Base-by-base conservation (phyloP, 495 filamentous ascomycete species). In the Penicillium simplicissimum region DNA sequence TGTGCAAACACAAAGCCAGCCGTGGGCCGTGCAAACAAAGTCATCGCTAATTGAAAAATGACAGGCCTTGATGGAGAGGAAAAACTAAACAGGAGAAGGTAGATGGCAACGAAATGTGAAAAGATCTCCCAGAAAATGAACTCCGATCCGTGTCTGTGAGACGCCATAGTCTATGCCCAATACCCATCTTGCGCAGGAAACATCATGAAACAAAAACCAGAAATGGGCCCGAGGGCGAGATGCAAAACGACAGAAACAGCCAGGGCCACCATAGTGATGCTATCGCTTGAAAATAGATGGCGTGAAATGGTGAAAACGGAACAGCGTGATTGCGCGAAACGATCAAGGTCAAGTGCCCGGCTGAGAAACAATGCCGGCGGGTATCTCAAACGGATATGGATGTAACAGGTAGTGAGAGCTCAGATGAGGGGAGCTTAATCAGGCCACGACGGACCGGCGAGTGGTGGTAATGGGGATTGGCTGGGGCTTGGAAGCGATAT, bases 391-490 rank as follows among this genome's bases (percentile, higher is more conserved):
- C 45, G 59, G 54, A 65, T 58, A 65, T 59, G 54, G 19, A 47
- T 36, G 38, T 25, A 52, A 49, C 54, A 48, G 17, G 54, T 43
- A 8, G 42, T 6, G 9, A 37, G 25, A 28, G 53, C 19, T 45
- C 42, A 23, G 42, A 5, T 53, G 8, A 25, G 2, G 6, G 6
- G 28, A 55, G 19, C 11, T 35, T 34, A 55, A 15, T 67, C 69
- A 81, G 31, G 77, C 77, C 59, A 78, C 71, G 36, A 79, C 71
- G 14, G 75, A 67, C 19, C 74, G 75, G 7, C 77, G 76, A 38
- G 76, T 67, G 13, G 71, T 67, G 19, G 71, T 70, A 57, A 81
- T 80, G 8, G 77, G 77, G 28, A 81, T 81, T 8, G 79, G 76
- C 45, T 78, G 74, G 2, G 79, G 77, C 13, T 69, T 72, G 9